Evolutionary conservation across 371 early-diverging fungal species (phyloP).

Genomic region (Saksenaea vasiformis): DNA sequence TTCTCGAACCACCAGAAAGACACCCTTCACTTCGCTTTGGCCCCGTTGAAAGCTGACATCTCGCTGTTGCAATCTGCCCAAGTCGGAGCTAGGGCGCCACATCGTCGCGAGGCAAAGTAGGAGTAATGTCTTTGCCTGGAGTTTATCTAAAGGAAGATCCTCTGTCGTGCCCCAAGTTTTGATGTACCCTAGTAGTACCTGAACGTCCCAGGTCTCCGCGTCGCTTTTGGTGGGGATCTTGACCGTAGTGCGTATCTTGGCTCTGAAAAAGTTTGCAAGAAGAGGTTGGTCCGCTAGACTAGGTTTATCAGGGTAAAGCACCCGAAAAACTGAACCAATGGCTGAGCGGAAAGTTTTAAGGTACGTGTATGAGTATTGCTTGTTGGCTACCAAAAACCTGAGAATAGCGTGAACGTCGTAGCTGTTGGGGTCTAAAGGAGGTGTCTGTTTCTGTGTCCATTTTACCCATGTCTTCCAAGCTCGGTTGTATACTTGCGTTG

Average conservation of each 20-base stretch:
- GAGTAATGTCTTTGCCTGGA: background rate
- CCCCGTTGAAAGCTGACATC: background rate
- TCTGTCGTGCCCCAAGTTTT: background rate
- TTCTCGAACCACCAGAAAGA: background rate
- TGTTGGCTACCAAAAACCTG: background rate
- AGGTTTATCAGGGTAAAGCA: background rate
- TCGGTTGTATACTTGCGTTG: conserved; percentile 12
- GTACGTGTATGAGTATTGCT: background rate
- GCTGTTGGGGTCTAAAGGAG: background rate
- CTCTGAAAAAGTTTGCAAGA: background rate
- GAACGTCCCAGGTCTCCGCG: background rate
- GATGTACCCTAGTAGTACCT: background rate
- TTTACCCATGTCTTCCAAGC: conserved; percentile 8
- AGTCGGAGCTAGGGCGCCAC: background rate
- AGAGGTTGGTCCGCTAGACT: background rate
- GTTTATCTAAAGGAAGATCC: background rate
- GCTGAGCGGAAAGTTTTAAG: background rate
- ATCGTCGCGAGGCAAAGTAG: background rate
- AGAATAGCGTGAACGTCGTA: background rate
- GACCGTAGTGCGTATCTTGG: background rate
- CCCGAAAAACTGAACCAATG: background rate
- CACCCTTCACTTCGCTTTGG: background rate
- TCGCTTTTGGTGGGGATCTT: background rate
- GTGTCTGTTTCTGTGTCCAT: background rate
- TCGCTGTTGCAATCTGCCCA: background rate